Base-by-base conservation (phyloP, 768 basidiomycete species). In the Psilocybe sp. region DNA sequence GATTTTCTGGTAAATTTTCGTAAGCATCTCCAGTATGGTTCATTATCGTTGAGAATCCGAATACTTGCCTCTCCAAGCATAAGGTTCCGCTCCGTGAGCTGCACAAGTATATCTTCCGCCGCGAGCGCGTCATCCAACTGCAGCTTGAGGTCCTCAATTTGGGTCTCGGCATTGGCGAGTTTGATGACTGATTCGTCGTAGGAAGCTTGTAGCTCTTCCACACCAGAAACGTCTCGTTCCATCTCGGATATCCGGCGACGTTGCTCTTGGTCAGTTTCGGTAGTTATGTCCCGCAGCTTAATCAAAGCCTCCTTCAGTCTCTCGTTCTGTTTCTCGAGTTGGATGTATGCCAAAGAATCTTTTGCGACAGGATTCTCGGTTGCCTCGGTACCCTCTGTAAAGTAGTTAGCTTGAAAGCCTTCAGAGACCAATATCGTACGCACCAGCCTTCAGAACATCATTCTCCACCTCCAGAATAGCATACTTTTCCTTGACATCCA, bases 281-380 rank as follows among this genome's bases (percentile, higher is more conserved):
- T 82, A 0, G 92, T 84, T 53, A 97, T 76, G 56, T 99, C 96
- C 5, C 96, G 85, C 34, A 98, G 69, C 89, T 85, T 79, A 47
- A 96, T 77, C 9, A 98, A 75, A 11, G 97, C 97, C 62, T 98
- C 97, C 67, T 97, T 98, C 47, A 99, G 70, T 13, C 97, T 73
- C 61, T 93, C 92, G 54, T 98, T 99, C 62, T 98, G 96, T 65
- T 92, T 97, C 72, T 98, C 95, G 1, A 99, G 82, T 62, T 98
- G 96, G 14, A 88, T 77, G 65, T 85, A 82, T 23, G 81, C 81
- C 52, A 89, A 59, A 4, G 87, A 82, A 55, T 77, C 74, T 60
- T 84, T 85, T 5, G 71, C 70, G 1, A 37, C 42, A 23, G 66
- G 66, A 6, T 64, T 59, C 15, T 65, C 69, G 1, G 55, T 68